These are phyloP conservation scores for Clarireedia monteithiana DNA, from an alignment of 2,329 filamentous ascomycete species.

Conservation along the genomic window DNA sequence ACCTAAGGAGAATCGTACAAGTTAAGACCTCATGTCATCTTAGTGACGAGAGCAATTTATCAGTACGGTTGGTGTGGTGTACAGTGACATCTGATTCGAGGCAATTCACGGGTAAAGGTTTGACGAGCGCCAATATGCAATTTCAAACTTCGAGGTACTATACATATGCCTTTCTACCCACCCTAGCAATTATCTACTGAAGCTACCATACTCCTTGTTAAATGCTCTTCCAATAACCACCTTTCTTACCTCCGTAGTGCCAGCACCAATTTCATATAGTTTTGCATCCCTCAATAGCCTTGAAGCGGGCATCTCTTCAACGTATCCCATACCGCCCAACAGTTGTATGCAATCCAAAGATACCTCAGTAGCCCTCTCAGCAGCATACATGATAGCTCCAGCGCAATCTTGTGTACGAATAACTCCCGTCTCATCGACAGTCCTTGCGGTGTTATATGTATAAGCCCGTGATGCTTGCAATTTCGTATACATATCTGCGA, in stretches of 20 bases:
- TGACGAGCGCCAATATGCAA: not conserved
- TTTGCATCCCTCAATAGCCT: constrained; percentile 69
- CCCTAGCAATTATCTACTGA: not conserved
- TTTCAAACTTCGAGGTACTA: not conserved
- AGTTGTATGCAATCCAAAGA: constrained; percentile 85
- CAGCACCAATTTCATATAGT: constrained; percentile 94
- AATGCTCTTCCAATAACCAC: constrained; percentile 72
- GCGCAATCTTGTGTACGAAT: constrained; percentile 89
- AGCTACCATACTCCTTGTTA: constrained; percentile 27
- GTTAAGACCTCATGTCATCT: too few species aligned
- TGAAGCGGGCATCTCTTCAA: constrained; percentile 90
- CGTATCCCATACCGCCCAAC: constrained; percentile 90
- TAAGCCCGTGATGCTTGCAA: constrained; percentile 77
- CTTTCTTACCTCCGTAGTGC: constrained; percentile 85
- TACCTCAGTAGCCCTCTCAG: constrained; percentile 81
- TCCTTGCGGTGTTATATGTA: constrained; percentile 74
- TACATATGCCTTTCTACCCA: not conserved
- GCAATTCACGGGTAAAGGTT: too few species aligned
- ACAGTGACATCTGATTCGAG: too few species aligned
- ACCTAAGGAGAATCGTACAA: too few species aligned
- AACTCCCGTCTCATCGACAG: constrained; percentile 66
- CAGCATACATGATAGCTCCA: constrained; percentile 86
- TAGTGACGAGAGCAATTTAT: too few species aligned
- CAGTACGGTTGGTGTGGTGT: too few species aligned
- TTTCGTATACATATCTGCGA: constrained; percentile 97